Percentiles rank a stretch among this genome's conserved stretches.
phyloP scores from a whole-genome alignment of 2,329 filamentous ascomycete genomes.

The Clonostachys rhizophaga region DNA sequence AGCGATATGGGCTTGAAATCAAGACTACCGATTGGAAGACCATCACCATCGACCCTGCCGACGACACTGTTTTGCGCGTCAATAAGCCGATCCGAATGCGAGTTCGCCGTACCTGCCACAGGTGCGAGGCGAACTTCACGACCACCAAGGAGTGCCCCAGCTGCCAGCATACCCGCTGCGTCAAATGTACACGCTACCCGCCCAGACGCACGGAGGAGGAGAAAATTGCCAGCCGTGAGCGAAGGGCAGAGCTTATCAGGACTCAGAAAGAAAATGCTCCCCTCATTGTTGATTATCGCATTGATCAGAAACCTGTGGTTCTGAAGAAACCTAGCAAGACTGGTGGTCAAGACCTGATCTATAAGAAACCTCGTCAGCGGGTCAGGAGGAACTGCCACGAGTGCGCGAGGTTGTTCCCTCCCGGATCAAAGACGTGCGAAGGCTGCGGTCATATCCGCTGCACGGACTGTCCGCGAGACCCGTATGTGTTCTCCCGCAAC shows the following conservation, averaged over 20 bases:
- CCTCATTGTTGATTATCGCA: slow-evolving; percentile 46
- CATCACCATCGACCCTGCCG: slow-evolving; percentile 24
- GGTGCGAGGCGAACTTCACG: slow-evolving; percentile 72
- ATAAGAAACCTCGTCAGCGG: slow-evolving; percentile 67
- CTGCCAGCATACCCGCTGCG: slow-evolving; percentile 79
- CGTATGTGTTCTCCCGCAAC: slow-evolving; percentile 46
- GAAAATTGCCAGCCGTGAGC: slow-evolving; percentile 45
- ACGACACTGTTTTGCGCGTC: slow-evolving; percentile 56
- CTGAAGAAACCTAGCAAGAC: slow-evolving; percentile 61
- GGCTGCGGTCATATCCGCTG: slow-evolving; percentile 71
- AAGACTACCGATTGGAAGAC: slow-evolving; percentile 48
- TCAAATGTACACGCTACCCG: slow-evolving; percentile 73
- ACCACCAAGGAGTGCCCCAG: slow-evolving; percentile 66
- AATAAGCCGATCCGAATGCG: slow-evolving; percentile 77
- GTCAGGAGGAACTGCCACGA: slow-evolving; percentile 73
- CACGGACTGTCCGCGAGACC: slow-evolving; percentile 75
- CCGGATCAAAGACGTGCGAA: slow-evolving; percentile 57
- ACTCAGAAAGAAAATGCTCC: slow-evolving; percentile 53
- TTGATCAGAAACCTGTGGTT: slow-evolving; percentile 38
- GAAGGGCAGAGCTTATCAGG: slow-evolving; percentile 42
- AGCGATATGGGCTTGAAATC: slow-evolving; percentile 51
- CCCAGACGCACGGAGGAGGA: slow-evolving; percentile 56
- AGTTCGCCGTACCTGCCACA: slow-evolving; percentile 75
- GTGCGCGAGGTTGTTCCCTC: slow-evolving; percentile 60
- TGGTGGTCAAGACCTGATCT: slow-evolving; percentile 66